Evolutionary conservation across 2,329 filamentous ascomycete genomes (phyloP), one percentile per base, ranked within the genome.

Genomic region (Xylogone sp.): DNA sequence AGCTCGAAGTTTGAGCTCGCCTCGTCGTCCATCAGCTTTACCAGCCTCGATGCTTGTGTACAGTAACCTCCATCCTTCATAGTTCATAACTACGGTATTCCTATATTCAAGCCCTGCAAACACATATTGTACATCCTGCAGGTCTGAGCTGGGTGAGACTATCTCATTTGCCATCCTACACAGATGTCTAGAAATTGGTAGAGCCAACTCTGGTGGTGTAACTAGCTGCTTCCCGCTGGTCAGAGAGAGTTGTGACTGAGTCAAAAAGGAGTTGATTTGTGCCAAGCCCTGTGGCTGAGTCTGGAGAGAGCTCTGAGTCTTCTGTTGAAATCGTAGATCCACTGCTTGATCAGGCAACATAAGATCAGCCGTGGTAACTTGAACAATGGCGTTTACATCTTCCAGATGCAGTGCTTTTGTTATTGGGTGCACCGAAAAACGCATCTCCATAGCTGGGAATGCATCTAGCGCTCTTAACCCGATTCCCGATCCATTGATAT

Each of bases 391-490:
- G 21, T 50, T 42, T 6, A 66, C 48, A 13, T 50, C 31, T 31
- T 52, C 43, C 3, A 65, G 44, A 10, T 47, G 48, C 10, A 60
- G 21, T 21, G 53, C 42, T 24, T 55, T 53, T 1, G 46, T 52
- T 10, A 45, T 18, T 12, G 29, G 21, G 18, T 63, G 46, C 12
- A 61, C 55, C 7, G 49, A 22, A 39, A 67, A 60, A 3, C 42
- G 43, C 48, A 68, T 64, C 50, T 68, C 65, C 16, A 68, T 47
- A 2, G 51, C 42, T 9, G 66, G 66, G 27, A 64, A 66, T n/a
- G 54, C 56, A 7, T 51, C 56, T 3, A 64, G 42, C 9, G 58
- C 58, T 24, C 53, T 48, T 12, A 51, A 20, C 6, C 61, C 62
- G 18, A 62, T 49, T 7, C 29, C 10, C 27, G 45, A 19, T 22